phyloP scores from a whole-genome alignment of 2,329 filamentous ascomycete species.

The Sporothrix variecibatus region DNA sequence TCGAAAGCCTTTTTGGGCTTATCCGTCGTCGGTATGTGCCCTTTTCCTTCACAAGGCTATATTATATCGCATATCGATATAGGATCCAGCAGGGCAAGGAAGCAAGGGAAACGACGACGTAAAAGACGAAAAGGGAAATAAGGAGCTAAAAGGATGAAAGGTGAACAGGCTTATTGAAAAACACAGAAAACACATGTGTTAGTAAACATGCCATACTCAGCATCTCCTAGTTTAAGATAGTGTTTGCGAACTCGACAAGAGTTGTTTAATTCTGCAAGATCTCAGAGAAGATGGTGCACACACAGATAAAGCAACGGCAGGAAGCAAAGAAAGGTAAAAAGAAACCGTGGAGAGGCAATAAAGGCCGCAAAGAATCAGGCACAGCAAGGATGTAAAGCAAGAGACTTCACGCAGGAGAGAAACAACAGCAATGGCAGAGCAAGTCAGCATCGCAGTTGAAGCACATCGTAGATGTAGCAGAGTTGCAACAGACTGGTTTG shows the following conservation, averaged over 20 bases:
- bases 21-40: neutral
- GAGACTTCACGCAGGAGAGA: neutral
- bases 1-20: neutral
- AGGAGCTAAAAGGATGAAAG: neutral
- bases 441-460: neutral
- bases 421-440: neutral
- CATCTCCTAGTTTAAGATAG: neutral
- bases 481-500: neutral
- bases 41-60: conserved; percentile 13
- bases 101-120: neutral
- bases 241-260: neutral
- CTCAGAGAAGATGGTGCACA: neutral
- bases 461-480: neutral
- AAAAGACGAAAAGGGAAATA: conserved; percentile 15
- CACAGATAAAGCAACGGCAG: neutral
- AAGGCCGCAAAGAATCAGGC: neutral
- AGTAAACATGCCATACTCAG: neutral
- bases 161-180: neutral
- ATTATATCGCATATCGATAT: conserved; percentile 12
- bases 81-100: conserved; percentile 3
- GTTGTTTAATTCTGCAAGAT: neutral
- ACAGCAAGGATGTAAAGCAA: neutral
- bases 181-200: neutral
- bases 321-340: neutral
- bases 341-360: neutral